Base-by-base conservation (phyloP, 2,329 filamentous ascomycete species). In the Diplodia seriata region DNA sequence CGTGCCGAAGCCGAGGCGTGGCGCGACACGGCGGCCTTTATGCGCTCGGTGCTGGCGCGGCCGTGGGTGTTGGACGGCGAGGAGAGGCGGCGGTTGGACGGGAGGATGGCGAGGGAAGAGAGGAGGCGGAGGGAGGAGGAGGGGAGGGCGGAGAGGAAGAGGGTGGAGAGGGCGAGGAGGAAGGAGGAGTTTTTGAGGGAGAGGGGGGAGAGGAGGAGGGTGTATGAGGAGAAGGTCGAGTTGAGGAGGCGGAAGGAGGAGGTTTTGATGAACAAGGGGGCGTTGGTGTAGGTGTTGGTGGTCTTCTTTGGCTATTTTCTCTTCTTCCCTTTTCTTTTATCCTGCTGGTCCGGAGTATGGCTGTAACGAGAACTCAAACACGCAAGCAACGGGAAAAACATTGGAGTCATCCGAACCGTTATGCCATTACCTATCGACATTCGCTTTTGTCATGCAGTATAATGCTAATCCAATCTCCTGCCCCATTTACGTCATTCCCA, bases 1-100 rank as follows among this genome's bases (percentile, higher is more conserved):
- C 81, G 82, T 51, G 82, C 85, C 33, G 88, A 90, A 73, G 82
- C 83, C 59, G 74, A 74, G 8, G 85, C 85, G 38, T 85, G 87
- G 81, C 78, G 80, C 1, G 82, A 85, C 70, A 80, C 82, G 20
- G 80, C 82, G 4, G 74, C 79, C 33, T 87, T 84, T 72, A 80
- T 84, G 54, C 73, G 80, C 11, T 77, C 82, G 14, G 80, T 87
- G 1, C 78, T 90, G 26, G 78, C 77, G 3, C 77, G 76, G 64
- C 85, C 86, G 2, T 89, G 88, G 87, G 72, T 79, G 3, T 70
- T 90, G 54, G 77, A 74, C 0, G 73, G 76, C 0, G 74, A 76
- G 33, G 80, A 87, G 69, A 75, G 83, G 54, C 70, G 66, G 36
- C 75, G 77, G 8, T 71, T 72, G n/a, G 81, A 82, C 68, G 6